Evolutionary conservation across 768 basidiomycete genomes (phyloP).

Genomic region (Tubosaeta brunneosetosa): DNA sequence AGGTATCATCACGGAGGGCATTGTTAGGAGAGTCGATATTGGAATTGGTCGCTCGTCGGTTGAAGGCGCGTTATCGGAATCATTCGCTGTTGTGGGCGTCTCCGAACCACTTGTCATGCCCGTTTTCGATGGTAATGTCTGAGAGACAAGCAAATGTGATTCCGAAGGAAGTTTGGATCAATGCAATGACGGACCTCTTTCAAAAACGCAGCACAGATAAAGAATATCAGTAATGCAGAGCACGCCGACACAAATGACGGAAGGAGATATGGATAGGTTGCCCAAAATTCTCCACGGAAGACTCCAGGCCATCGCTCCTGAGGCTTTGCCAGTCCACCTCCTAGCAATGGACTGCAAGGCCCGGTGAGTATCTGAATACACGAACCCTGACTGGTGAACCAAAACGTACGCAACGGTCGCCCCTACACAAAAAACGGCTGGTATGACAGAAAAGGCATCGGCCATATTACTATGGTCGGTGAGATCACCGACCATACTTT

Average conservation of each 20-base stretch:
- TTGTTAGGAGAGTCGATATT: conserved; percentile 32
- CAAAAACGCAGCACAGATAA: conserved; percentile 20
- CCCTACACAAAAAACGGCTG: conserved; percentile 1
- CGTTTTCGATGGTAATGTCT: conserved; percentile 25
- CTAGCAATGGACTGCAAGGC: conserved; percentile 47
- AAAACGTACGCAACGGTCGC: conserved; percentile 1
- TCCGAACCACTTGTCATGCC: background rate
- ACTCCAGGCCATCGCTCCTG: conserved; percentile 48
- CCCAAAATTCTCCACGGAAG: conserved; percentile 40
- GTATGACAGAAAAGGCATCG: conserved; percentile 27
- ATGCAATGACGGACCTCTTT: conserved; percentile 24
- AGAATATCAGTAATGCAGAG: conserved; percentile 10
- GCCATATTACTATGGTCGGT: conserved; percentile 40
- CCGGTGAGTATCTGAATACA: background rate
- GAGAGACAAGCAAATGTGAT: background rate
- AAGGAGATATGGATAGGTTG: conserved; percentile 34
- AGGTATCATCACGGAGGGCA: conserved; percentile 35
- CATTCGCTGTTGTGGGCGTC: background rate
- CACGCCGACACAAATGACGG: conserved; percentile 27
- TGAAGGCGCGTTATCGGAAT: background rate
- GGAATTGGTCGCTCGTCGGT: conserved; percentile 9
- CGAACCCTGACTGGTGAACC: no score
- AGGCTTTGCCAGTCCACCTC: conserved; percentile 51
- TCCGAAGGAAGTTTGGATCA: background rate
- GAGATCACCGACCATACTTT: conserved; percentile 62